Conservation (phyloP, 2,329 filamentous ascomycete genomes). For the Colletotrichum horii region DNA sequence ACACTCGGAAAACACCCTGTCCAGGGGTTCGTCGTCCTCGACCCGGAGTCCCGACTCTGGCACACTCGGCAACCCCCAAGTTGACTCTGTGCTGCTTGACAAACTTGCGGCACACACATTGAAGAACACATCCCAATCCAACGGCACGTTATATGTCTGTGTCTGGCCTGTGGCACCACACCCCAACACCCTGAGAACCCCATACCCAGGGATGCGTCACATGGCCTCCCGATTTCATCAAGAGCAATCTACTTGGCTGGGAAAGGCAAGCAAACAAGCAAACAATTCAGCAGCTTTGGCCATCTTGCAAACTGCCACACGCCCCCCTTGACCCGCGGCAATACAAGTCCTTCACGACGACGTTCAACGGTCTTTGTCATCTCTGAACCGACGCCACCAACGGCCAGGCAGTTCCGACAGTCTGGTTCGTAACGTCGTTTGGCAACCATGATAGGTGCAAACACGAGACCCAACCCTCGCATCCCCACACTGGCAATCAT, state of each 20-base stretch:
- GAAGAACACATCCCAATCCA: neutral
- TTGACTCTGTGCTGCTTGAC: neutral
- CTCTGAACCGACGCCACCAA: neutral
- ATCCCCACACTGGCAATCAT: neutral
- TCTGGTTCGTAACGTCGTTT: neutral
- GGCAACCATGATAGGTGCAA: neutral
- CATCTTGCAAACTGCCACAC: neutral
- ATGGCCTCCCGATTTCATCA: neutral
- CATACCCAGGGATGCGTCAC: neutral
- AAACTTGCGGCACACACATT: neutral
- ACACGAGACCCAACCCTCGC: neutral
- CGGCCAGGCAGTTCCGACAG: neutral
- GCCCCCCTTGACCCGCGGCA: neutral
- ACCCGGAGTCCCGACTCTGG: neutral
- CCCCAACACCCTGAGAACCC: neutral
- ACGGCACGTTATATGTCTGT: neutral
- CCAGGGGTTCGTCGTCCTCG: neutral
- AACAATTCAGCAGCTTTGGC: neutral
- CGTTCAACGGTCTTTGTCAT: neutral
- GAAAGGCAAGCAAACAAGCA: neutral
- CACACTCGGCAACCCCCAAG: neutral
- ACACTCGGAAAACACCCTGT: neutral
- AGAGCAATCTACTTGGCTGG: neutral
- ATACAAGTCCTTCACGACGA: neutral
- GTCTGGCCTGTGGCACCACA: neutral